These are phyloP conservation scores for Acanthamoeba castellanii DNA, from an alignment of 208 protist genomes.

Conservation along the genomic window DNA sequence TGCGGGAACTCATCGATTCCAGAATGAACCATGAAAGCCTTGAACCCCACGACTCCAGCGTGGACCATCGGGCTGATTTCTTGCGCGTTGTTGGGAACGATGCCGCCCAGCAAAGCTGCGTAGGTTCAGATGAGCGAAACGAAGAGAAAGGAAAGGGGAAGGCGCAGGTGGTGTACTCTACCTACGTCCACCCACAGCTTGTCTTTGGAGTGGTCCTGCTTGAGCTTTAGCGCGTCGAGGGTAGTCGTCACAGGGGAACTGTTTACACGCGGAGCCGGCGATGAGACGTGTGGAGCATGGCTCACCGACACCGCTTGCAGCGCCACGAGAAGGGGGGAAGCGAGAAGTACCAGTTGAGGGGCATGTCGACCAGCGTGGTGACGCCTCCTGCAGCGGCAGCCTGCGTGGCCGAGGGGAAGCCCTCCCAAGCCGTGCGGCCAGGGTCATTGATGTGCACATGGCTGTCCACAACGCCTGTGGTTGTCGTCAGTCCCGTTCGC, in stretches of 20 bases:
- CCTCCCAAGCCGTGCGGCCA: conserved; percentile 84
- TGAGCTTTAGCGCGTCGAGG: conserved; percentile 47
- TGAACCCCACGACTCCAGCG: conserved; percentile 83
- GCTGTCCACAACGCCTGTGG: conserved; percentile 82
- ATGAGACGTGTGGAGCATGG: background rate
- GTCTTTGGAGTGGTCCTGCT: conserved; percentile 72
- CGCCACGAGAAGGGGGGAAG: background rate
- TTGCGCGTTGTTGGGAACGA: conserved; percentile 76
- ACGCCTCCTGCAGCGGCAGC: conserved; percentile 84
- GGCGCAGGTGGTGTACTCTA: background rate
- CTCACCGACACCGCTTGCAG: background rate
- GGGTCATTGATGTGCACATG: conserved; percentile 87
- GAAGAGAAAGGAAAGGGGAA: background rate
- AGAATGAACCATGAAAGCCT: conserved; percentile 83
- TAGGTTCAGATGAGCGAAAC: background rate
- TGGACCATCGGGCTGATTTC: conserved; percentile 80
- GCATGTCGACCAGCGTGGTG: conserved; percentile 85
- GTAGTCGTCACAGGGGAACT: conserved; percentile 79
- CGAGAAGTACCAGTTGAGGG: conserved; percentile 75
- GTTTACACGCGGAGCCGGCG: background rate
- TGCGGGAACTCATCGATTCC: conserved; percentile 82
- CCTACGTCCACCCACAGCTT: conserved; percentile 83
- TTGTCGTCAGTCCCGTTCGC: background rate
- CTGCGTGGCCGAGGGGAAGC: conserved; percentile 79
- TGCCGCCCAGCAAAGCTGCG: conserved; percentile 78